phyloP scores from a whole-genome alignment of 208 protist genomes.

The Blechomonas ayalai region DNA sequence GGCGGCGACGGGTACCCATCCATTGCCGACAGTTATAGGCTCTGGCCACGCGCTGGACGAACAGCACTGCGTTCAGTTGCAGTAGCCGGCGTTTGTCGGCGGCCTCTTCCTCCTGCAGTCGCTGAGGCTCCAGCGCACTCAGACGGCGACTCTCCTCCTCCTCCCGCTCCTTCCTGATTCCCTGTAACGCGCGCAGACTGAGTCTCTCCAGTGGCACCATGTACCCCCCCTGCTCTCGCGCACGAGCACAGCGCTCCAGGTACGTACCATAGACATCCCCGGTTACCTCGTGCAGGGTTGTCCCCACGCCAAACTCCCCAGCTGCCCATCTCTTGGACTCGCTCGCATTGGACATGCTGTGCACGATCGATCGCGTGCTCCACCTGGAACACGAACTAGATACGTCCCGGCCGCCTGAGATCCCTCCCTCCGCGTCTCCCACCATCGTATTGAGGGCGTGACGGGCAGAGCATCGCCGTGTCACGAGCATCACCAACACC shows the following conservation, averaged over 20 bases:
- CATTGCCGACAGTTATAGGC: slow-evolving; percentile 28
- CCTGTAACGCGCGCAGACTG: slow-evolving; percentile 32
- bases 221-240: slow-evolving; percentile 22
- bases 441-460: not conserved
- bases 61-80: slow-evolving; percentile 22
- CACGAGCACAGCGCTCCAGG: slow-evolving; percentile 11
- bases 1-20: slow-evolving; percentile 11
- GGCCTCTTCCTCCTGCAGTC: slow-evolving; percentile 20
- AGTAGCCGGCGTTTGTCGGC: slow-evolving; percentile 22
- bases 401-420: no score
- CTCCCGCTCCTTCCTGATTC: slow-evolving; percentile 13
- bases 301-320: not conserved
- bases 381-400: no score
- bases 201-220: slow-evolving; percentile 46
- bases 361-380: no score
- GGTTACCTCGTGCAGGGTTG: slow-evolving; percentile 10
- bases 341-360: not conserved
- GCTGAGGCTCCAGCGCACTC: slow-evolving; percentile 8
- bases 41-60: slow-evolving; percentile 48
- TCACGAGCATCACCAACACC: slow-evolving; percentile 10
- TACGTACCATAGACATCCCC: slow-evolving; percentile 26
- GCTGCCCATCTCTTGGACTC: not conserved
- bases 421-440: not conserved
- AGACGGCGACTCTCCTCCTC: slow-evolving; percentile 14
- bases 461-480: slow-evolving; percentile 2